Conservation (phyloP, 2,329 filamentous ascomycete species). For the Trichothecium sympodiale region DNA sequence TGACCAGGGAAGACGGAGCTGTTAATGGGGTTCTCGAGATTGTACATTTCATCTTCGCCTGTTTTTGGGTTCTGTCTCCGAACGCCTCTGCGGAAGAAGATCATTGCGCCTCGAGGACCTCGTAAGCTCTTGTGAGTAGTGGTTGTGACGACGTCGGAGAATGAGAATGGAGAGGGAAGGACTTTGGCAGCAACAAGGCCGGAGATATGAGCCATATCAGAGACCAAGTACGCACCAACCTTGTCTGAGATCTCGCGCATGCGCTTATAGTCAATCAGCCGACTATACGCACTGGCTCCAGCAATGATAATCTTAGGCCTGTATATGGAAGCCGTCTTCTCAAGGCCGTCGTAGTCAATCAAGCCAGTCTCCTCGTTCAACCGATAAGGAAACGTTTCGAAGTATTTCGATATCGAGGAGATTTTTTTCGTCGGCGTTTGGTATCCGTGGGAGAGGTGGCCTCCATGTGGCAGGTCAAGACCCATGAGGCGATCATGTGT, state of each 20-base stretch:
- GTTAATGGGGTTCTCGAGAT: slow-evolving; percentile 91
- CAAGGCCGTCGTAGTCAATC: slow-evolving; percentile 90
- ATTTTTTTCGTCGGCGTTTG: slow-evolving; percentile 92
- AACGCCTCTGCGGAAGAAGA: slow-evolving; percentile 94
- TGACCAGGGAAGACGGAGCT: slow-evolving; percentile 95
- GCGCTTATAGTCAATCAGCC: slow-evolving; percentile 86
- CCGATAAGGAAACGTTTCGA: slow-evolving; percentile 93
- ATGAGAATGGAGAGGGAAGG: slow-evolving; percentile 77
- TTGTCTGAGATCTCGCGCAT: slow-evolving; percentile 89
- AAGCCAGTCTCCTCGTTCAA: slow-evolving; percentile 81
- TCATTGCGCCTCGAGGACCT: slow-evolving; percentile 91
- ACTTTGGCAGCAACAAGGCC: slow-evolving; percentile 88
- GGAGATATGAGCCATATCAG: slow-evolving; percentile 96
- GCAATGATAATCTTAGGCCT: slow-evolving; percentile 92
- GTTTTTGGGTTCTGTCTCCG: slow-evolving; percentile 74
- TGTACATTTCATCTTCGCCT: slow-evolving; percentile 75
- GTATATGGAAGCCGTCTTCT: slow-evolving; percentile 79
- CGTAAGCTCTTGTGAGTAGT: slow-evolving; percentile 97
- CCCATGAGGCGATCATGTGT: slow-evolving; percentile 96
- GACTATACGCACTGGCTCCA: slow-evolving; percentile 90
- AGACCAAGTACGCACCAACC: slow-evolving; percentile 81
- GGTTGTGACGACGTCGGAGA: slow-evolving; percentile 91
- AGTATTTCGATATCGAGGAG: slow-evolving; percentile 97
- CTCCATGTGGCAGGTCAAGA: slow-evolving; percentile 89
- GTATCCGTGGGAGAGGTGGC: slow-evolving; percentile 93